Evolutionary conservation across 108 stramenopile species (phyloP), one percentile per base, ranked within the genome.

Genomic region (Skeletonema grethae): DNA sequence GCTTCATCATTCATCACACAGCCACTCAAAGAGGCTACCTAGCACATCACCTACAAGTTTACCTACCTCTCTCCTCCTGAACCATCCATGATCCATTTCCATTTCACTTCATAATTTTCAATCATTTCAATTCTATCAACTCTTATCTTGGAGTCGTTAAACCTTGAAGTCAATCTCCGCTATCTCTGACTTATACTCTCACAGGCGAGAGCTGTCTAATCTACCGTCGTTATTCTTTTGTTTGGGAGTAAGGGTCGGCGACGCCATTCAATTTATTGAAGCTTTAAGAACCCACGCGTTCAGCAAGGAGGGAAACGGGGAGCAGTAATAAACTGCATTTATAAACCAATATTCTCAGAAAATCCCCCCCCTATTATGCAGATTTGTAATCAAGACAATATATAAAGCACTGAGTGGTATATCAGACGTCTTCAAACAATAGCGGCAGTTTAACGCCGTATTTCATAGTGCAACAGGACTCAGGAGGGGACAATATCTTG

Each of bases 51-150:
- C 20, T 22, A 53, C 20, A 20, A 9, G 5, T 1, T 3, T 24
- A 53, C 18, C 50, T 22, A 22, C 50, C 20, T 18, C 18, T 22
- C 8, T 53, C 5, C 6, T 16, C 25, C 25, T 28, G 25, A 28
- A 28, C 25, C 25, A 28, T 28, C 25, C 25, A 28, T 28, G 25
- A 28, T 28, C 25, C 18, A 22, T 4, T 4, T n/a, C 2, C 7
- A 5, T 7, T 22, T 53, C 50, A 53, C 0, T 53, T 53, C 50
- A 22, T 53, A 43, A 43, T 43, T 43, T 43, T 43, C 15, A 43
- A 43, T 53, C 50, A 53, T 53, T 53, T 20, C 8, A 24, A 53
- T 22, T 53, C 50, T n/a, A 53, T 53, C 15, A 53, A 53, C 50
- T 20, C 22, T 8, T 53, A 18, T 2, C 22, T 2, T 22, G n/a